phyloP scores from a whole-genome alignment of 148 eudicot genomes.

The Rhododendron ferrugineum region DNA sequence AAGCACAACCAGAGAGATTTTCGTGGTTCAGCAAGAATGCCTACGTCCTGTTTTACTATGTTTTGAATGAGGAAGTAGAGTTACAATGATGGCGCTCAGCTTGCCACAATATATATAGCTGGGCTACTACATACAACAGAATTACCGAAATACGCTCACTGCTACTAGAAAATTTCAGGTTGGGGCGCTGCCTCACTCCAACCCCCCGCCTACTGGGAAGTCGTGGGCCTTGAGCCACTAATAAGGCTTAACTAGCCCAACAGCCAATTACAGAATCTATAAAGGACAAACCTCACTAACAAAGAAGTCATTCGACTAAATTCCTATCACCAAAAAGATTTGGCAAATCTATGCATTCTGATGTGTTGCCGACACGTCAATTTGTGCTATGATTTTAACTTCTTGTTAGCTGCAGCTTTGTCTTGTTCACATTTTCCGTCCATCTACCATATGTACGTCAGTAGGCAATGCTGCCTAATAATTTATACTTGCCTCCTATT shows the following conservation, averaged over 20 bases:
- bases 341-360: neutral
- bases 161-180: neutral
- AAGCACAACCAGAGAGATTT: neutral
- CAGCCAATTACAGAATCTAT: neutral
- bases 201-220: neutral
- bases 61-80: neutral
- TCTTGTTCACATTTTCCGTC: neutral
- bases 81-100: neutral
- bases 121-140: neutral
- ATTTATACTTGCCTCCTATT: neutral
- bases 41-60: neutral
- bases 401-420: neutral
- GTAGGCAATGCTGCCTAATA: neutral
- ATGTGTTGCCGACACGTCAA: neutral
- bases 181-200: no score
- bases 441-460: neutral
- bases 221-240: neutral
- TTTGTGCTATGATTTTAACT: neutral
- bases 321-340: neutral
- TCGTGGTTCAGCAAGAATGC: neutral
- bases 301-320: neutral
- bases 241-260: neutral
- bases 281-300: neutral
- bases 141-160: neutral
- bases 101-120: neutral